Evolutionary conservation across 2,329 filamentous ascomycete genomes (phyloP).

Genomic region (Colletotrichum sp.): DNA sequence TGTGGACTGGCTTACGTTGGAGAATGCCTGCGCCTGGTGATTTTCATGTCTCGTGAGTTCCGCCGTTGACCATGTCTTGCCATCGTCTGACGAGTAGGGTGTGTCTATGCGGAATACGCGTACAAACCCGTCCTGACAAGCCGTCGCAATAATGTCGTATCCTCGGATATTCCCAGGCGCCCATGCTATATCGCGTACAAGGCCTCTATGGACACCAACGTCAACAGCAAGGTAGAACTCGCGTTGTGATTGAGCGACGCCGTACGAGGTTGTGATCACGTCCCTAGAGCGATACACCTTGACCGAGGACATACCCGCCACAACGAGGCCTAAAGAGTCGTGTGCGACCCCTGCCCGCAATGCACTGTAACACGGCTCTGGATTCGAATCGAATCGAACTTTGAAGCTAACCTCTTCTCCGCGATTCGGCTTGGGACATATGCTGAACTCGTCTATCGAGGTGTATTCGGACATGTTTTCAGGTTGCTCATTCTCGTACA

Average conservation of each 20-base stretch:
- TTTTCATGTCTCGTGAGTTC: conserved; percentile 45
- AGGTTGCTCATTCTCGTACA: conserved; percentile 86
- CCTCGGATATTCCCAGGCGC: conserved; percentile 89
- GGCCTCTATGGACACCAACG: conserved; percentile 72
- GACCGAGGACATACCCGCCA: conserved; percentile 84
- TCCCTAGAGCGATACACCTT: conserved; percentile 81
- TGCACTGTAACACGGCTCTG: conserved; percentile 78
- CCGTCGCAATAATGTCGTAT: conserved; percentile 89
- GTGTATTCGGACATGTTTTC: conserved; percentile 81
- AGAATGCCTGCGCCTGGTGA: conserved; percentile 8
- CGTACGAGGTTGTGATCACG: conserved; percentile 56
- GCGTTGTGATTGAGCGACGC: conserved; percentile 62
- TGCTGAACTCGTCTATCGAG: conserved; percentile 76
- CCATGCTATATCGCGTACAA: conserved; percentile 92
- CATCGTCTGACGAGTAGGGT: conserved; percentile 50
- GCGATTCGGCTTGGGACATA: conserved; percentile 72
- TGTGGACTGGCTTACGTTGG: conserved; percentile 22
- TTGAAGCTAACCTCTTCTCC: conserved; percentile 89
- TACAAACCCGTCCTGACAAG: conserved; percentile 89
- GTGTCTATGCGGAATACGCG: conserved; percentile 86
- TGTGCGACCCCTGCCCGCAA: conserved; percentile 81
- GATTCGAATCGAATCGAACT: conserved; percentile 88
- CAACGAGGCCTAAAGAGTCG: conserved; percentile 81
- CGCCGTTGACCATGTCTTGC: conserved; percentile 53
- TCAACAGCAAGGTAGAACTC: conserved; percentile 87